Evolutionary conservation across 2,329 filamentous ascomycete species (phyloP), one percentile per base, ranked within the genome.

Genomic region (Thielaviopsis populi): DNA sequence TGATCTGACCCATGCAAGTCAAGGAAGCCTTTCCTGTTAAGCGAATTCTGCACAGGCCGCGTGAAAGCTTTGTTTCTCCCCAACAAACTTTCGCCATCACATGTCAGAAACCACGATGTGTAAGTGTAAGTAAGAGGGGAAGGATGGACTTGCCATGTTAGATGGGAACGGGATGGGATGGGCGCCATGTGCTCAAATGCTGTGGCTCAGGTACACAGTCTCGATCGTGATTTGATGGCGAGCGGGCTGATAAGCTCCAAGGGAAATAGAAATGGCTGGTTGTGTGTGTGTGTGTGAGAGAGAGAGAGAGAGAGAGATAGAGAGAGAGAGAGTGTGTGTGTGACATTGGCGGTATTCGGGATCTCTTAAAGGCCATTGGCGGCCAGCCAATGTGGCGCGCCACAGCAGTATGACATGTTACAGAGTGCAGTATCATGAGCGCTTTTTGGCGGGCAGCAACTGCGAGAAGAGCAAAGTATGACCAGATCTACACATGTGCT

Each of bases 31-130:
- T 56, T 56, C 27, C 27, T 56, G 27, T 37, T 37, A 33, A 56
- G 53, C 53, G 53, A 56, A 19, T 15, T 30, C 19, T 56, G 53
- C 53, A 56, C 53, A 37, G 53, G 17, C 53, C 53, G 27, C 24
- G 53, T 37, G 15, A 56, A 10, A 33, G 53, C 17, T 56, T 56
- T 17, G 53, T 56, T 56, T 56, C 53, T 56, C 53, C 53, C 53
- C 53, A 56, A 56, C 53, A 56, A 56, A 56, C 53, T 56, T 56
- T 22, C n/a, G 19, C 15, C 37, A 24, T 60, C 58, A 59, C 58
- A 59, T 59, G 53, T 37, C 53, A 56, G 33, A 59, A 41, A 17
- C 58, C 3, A 30, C 30, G 40, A 27, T 17, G 19, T 59, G 19
- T 11, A 19, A 19, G 10, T 13, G n/a, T 13, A 22, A 50, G 24